phyloP scores from a whole-genome alignment of 2,329 filamentous ascomycete genomes.

The Chaetothyriales sp. region DNA sequence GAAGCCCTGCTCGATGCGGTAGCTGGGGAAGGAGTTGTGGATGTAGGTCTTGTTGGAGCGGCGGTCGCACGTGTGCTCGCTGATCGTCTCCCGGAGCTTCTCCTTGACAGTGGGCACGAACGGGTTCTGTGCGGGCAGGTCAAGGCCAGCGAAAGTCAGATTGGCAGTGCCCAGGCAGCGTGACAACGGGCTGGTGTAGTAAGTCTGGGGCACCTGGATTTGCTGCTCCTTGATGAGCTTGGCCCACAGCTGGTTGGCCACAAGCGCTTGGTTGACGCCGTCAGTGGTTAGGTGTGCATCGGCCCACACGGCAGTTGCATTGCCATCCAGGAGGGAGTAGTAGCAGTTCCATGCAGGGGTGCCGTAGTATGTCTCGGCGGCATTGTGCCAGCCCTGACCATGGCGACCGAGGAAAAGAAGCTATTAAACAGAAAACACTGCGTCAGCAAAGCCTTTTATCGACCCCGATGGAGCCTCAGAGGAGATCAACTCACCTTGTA shows the following conservation, averaged over 20 bases:
- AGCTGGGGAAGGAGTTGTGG: constrained; percentile 33
- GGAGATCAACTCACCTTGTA: constrained; percentile 27
- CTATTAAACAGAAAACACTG: too few species aligned
- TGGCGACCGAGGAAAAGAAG: constrained; percentile 46
- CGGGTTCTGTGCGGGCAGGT: constrained; percentile 29
- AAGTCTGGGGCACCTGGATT: constrained; percentile 40
- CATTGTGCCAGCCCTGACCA: constrained; percentile 47
- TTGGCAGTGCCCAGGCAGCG: constrained; percentile 44
- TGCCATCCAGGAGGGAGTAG: constrained; percentile 44
- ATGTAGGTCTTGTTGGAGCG: constrained; percentile 37
- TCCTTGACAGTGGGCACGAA: constrained; percentile 45
- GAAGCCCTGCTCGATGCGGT: constrained; percentile 39
- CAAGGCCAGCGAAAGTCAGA: constrained; percentile 36
- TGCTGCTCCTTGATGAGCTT: constrained; percentile 30
- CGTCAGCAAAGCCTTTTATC: neutral
- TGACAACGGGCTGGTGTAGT: constrained; percentile 43
- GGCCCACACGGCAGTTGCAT: constrained; percentile 39
- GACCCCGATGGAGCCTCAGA: neutral
- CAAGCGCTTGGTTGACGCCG: constrained; percentile 38
- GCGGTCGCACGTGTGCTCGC: constrained; percentile 47
- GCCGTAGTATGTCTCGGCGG: constrained; percentile 43
- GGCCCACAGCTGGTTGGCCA: constrained; percentile 34
- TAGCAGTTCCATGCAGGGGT: constrained; percentile 47
- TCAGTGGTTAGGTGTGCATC: constrained; percentile 41
- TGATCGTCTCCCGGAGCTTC: constrained; percentile 43